Percentiles rank a stretch among this genome's conserved stretches.
Conservation (phyloP, 129 eudicot species). For the Helianthus tuberosus region DNA sequence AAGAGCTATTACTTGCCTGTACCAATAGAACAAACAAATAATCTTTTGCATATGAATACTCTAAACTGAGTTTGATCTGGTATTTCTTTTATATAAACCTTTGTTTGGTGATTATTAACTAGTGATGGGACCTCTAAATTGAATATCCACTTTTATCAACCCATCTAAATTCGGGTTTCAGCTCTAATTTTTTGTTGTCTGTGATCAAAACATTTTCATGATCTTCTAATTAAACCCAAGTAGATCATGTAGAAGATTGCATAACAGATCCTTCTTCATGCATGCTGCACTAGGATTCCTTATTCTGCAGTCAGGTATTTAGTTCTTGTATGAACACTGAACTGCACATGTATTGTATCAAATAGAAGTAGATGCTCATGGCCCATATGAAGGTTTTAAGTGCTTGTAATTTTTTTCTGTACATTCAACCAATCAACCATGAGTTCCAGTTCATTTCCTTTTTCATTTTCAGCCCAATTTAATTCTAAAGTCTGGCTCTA, state of each 20-base stretch:
- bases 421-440: neutral
- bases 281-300: conserved; percentile 1
- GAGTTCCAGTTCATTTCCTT: neutral
- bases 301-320: neutral
- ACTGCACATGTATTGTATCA: neutral
- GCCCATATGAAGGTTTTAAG: neutral
- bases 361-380: conserved; percentile 8
- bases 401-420: neutral
- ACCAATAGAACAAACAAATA: neutral
- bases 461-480: neutral
- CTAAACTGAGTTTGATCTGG: neutral
- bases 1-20: conserved; percentile 9
- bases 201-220: neutral
- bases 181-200: neutral
- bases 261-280: conserved; percentile 4
- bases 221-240: conserved; percentile 11
- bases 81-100: neutral
- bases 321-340: conserved; percentile 3
- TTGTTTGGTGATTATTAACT: neutral
- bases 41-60: neutral
- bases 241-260: conserved; percentile 10
- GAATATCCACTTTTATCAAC: neutral
- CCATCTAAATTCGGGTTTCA: neutral
- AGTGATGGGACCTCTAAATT: conserved; percentile 1
- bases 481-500: neutral